phyloP scores from a whole-genome alignment of 78 protist species.

The Dictyostelium purpureum region DNA sequence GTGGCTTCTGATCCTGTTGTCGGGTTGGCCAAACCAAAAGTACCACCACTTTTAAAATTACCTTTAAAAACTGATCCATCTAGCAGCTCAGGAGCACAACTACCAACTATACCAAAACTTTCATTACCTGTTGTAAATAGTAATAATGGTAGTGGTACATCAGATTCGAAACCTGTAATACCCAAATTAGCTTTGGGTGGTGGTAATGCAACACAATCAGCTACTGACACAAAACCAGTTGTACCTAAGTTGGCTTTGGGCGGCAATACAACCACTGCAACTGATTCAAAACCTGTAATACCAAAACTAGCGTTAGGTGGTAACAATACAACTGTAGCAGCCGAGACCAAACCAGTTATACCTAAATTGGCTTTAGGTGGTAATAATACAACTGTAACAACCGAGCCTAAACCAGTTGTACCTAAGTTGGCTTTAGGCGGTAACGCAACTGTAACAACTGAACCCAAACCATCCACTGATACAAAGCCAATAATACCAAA shows the following conservation, averaged over 20 bases:
- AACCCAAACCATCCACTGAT: too few relatives aligned
- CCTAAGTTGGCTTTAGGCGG: too few relatives aligned
- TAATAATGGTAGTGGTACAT: background rate
- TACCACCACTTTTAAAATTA: background rate
- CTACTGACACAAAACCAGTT: background rate
- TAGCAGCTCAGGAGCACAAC: background rate
- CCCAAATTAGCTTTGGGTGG: too few relatives aligned
- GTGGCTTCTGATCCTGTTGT: too few relatives aligned
- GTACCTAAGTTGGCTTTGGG: background rate
- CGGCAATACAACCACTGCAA: background rate
- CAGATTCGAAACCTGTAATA: background rate
- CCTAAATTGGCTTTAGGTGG: too few relatives aligned
- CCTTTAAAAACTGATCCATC: background rate
- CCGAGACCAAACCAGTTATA: background rate
- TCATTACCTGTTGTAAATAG: background rate
- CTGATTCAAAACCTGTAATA: background rate
- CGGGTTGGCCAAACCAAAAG: constrained; percentile 31
- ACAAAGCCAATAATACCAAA: too few relatives aligned
- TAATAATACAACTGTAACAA: background rate
- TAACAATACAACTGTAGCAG: background rate
- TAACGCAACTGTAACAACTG: background rate
- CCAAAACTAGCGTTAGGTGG: background rate
- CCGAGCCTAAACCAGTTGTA: too few relatives aligned
- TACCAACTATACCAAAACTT: background rate
- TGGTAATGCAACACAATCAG: background rate